Evolutionary conservation across 345 rosid species (phyloP).

Genomic region (Moricandia moricandioides): DNA sequence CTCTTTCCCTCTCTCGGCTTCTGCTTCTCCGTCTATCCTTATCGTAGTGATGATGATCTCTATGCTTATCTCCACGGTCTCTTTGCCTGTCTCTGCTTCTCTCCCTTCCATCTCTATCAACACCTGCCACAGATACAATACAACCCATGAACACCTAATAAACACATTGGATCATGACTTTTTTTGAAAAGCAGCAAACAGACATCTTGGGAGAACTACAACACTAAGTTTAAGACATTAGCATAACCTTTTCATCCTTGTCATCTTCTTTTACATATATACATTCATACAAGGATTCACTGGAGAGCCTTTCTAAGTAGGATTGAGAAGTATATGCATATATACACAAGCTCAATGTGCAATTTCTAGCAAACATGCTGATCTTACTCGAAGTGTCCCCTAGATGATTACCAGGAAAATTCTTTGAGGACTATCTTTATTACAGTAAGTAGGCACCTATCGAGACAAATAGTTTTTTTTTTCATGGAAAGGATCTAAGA

Average conservation of each 20-base stretch:
- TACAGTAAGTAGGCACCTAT: neutral
- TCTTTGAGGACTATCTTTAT: neutral
- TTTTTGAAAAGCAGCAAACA: neutral
- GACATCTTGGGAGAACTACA: neutral
- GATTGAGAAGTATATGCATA: neutral
- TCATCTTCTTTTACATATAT: neutral
- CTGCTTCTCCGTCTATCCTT: slow-evolving; percentile 75
- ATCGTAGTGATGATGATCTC: slow-evolving; percentile 46
- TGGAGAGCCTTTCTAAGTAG: neutral
- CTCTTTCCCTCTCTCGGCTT: slow-evolving; percentile 53
- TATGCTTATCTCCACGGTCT: slow-evolving; percentile 59
- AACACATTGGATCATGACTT: neutral
- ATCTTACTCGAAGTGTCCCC: neutral
- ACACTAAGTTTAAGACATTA: neutral
- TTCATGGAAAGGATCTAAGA: neutral
- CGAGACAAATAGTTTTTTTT: neutral
- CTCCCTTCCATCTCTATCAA: slow-evolving; percentile 70
- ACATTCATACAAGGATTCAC: neutral
- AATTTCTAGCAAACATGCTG: neutral
- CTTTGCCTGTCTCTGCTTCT: slow-evolving; percentile 86
- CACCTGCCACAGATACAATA: slow-evolving; percentile 44
- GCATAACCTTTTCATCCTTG: neutral
- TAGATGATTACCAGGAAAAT: neutral
- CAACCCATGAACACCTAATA: neutral
- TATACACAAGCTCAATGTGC: neutral